Evolutionary conservation across 2,329 filamentous ascomycete genomes (phyloP), one percentile per base, ranked within the genome.

Genomic region (Fusarium sp.): DNA sequence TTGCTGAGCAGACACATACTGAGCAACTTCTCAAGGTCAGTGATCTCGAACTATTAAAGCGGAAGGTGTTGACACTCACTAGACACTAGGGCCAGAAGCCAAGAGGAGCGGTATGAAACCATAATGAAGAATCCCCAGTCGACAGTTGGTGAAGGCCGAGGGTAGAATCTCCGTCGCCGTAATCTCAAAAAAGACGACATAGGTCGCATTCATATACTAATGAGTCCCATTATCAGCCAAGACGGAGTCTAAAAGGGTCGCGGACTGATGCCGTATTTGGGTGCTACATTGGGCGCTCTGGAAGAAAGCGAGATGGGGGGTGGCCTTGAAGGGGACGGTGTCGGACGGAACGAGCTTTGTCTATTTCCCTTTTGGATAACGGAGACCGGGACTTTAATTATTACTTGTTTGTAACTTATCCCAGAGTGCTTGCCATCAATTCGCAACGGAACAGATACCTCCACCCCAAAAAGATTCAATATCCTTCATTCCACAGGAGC

Each of bases 1-100:
- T 33, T 58, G 51, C n/a, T 58, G 56, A 6, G 35, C 56, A 48
- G 41, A 57, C 14, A 58, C 56, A 58, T 48, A 49, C 21, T 36
- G 52, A 8, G 23, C 2, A 29, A 58, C 56, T 58, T 58, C 4
- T 36, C 7, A 31, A 48, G 8, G 27, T 58, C 10, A 58, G 29
- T 9, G 25, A 11, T 36, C 11, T 23, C 1, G 14, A n/a, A 10
- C 3, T 29, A 2, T 4, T 11, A 11, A 36, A 48, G 27, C 10
- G 4, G 13, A 41, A 41, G 0, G 23, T 23, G 0, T 13, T 20
- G 4, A n/a, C 6, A 58, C 51, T 58, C 11, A 58, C 56, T 2
- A 41, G 56, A 21, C 2, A 20, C 13, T 11, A 58, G 11, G 35
- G 52, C 52, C 13, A 58, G 27, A 36, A 58, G 35, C 52, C 56